phyloP scores from a whole-genome alignment of 768 basidiomycete species.

The Termitomyces eurrhizus region DNA sequence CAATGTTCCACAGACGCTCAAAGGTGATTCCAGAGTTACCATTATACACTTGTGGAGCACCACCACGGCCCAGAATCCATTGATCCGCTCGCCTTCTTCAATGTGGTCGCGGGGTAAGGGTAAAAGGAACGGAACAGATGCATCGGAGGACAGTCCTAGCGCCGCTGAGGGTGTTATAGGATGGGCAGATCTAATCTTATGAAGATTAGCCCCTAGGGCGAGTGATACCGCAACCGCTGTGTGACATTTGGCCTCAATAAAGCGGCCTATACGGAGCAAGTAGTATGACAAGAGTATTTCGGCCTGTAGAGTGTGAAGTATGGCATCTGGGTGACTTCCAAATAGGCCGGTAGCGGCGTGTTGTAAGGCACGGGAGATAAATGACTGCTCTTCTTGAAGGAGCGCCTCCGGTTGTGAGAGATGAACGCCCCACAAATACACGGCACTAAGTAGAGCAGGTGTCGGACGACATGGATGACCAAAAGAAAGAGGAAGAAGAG shows the following conservation, averaged over 20 bases:
- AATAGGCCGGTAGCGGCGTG: slow-evolving; percentile 43
- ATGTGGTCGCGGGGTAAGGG: slow-evolving; percentile 37
- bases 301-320: slow-evolving; percentile 55
- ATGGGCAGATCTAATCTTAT: slow-evolving; percentile 39
- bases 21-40: slow-evolving; percentile 47
- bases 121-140: slow-evolving; percentile 38
- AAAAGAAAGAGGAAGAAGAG: slow-evolving; percentile 45
- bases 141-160: slow-evolving; percentile 35
- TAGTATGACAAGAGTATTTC: slow-evolving; percentile 65
- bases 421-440: slow-evolving; percentile 52
- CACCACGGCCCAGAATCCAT: slow-evolving; percentile 63
- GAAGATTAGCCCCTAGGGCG: slow-evolving; percentile 42
- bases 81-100: slow-evolving; percentile 67
- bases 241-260: slow-evolving; percentile 59
- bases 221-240: slow-evolving; percentile 50
- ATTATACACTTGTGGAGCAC: slow-evolving; percentile 54
- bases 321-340: slow-evolving; percentile 42
- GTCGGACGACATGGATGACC: slow-evolving; percentile 45
- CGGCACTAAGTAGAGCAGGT: slow-evolving; percentile 43
- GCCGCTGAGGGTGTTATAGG: slow-evolving; percentile 30
- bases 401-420: slow-evolving; percentile 40
- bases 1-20: slow-evolving; percentile 50
- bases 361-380: slow-evolving; percentile 48
- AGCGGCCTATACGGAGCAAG: slow-evolving; percentile 55
- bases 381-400: slow-evolving; percentile 37